phyloP scores from a whole-genome alignment of 352 stramenopile species.

The Pythium chondricola region DNA sequence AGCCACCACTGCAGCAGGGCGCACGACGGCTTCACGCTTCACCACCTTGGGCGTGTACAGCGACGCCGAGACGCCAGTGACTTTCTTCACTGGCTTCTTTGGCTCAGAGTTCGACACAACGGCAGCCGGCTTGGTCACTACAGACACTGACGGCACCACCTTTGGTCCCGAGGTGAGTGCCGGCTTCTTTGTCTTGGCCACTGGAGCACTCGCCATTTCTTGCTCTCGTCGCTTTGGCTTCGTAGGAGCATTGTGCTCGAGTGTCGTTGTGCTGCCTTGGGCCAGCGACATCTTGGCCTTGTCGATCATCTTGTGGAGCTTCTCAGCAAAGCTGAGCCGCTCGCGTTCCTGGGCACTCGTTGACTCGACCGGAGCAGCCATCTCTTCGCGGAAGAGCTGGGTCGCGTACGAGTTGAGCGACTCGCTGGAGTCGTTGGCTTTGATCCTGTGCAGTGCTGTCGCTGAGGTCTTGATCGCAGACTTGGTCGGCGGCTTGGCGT shows the following conservation, averaged over 20 bases:
- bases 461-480: constrained; percentile 8
- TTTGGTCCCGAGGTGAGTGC: too few relatives aligned
- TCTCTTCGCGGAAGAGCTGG: constrained; percentile 56
- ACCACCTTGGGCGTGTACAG: too few relatives aligned
- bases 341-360: constrained; percentile 29
- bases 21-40: too few relatives aligned
- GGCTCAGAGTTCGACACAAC: too few relatives aligned
- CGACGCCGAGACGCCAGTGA: too few relatives aligned
- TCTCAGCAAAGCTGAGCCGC: constrained; percentile 75
- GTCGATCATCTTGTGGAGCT: constrained; percentile 86
- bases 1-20: too few relatives aligned
- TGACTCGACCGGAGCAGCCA: not conserved
- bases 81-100: too few relatives aligned
- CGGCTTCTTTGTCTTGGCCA: not conserved
- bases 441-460: not conserved
- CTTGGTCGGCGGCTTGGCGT: constrained; percentile 3
- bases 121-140: too few relatives aligned
- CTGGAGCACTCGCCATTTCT: not conserved
- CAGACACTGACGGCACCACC: not conserved
- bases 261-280: constrained; percentile 6
- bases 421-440: constrained; percentile 27
- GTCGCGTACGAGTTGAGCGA: constrained; percentile 65
- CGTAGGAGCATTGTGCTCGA: constrained; percentile 1
- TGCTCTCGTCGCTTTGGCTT: not conserved
- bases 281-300: constrained; percentile 66